Evolutionary conservation across 2,329 filamentous ascomycete species (phyloP).

Genomic region (Parastagonospora avenae): DNA sequence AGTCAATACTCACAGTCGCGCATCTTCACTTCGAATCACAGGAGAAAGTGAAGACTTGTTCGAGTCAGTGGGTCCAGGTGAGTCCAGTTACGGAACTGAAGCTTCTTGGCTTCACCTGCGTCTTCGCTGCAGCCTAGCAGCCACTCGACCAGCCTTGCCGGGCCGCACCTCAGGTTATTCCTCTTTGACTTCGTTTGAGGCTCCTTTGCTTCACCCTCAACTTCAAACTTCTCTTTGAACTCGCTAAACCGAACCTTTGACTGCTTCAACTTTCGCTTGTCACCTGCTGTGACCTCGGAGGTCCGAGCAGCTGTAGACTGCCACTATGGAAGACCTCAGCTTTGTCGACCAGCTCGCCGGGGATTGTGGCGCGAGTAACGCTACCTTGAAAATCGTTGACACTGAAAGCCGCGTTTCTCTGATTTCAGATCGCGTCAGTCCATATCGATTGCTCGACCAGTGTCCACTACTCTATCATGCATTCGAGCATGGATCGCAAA

Average conservation of each 20-base stretch:
- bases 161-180: slow-evolving; percentile 1
- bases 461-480: slow-evolving; percentile 48
- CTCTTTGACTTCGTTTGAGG: neutral
- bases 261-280: slow-evolving; percentile 1
- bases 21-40: neutral
- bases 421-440: slow-evolving; percentile 40
- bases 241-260: neutral
- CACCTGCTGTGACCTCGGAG: neutral
- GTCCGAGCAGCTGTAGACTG: neutral
- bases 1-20: neutral
- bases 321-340: slow-evolving; percentile 28
- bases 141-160: neutral
- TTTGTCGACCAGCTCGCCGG: slow-evolving; percentile 23
- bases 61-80: neutral
- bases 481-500: slow-evolving; percentile 45
- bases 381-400: slow-evolving; percentile 40
- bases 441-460: slow-evolving; percentile 37
- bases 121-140: slow-evolving; percentile 5
- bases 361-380: slow-evolving; percentile 19
- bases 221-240: neutral
- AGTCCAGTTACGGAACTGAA: neutral
- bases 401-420: slow-evolving; percentile 36
- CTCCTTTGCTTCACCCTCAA: neutral
- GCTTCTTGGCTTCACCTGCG: neutral
- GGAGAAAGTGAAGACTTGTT: too few species aligned